Percentiles rank a stretch among this genome's conserved stretches.
These are phyloP conservation scores for Isatis lusitanica DNA, from an alignment of 441 rosid genomes.

Conservation along the genomic window DNA sequence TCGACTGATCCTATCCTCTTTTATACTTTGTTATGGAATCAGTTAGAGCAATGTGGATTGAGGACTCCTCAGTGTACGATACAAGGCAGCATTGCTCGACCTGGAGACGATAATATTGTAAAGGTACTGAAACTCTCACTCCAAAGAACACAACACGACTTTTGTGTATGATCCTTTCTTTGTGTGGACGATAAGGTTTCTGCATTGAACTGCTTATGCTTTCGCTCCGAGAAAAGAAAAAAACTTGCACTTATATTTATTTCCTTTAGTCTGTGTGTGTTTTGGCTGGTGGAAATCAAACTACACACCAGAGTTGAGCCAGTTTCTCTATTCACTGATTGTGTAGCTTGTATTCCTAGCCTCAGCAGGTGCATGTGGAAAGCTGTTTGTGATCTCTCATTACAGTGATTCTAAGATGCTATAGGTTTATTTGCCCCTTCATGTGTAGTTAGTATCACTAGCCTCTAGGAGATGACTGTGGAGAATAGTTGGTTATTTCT, in stretches of 20 bases:
- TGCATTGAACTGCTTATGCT: not conserved
- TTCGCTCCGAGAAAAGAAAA: no score
- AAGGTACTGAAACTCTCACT: conserved; percentile 45
- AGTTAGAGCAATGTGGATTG: conserved; percentile 85
- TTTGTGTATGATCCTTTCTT: not conserved
- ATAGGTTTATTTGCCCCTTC: not conserved
- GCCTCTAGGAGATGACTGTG: not conserved
- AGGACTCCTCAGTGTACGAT: conserved; percentile 89
- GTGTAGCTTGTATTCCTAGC: not conserved
- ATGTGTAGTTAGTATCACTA: not conserved
- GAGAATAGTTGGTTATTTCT: not conserved
- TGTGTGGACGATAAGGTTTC: not conserved
- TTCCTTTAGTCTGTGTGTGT: no score
- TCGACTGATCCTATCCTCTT: not conserved
- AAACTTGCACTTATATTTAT: no score
- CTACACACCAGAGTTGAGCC: not conserved
- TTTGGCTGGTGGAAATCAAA: not conserved
- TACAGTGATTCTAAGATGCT: not conserved
- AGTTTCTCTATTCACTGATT: not conserved
- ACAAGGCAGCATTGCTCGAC: conserved; percentile 72
- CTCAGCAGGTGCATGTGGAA: not conserved
- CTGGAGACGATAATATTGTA: conserved; percentile 47
- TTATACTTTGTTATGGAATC: conserved; percentile 19
- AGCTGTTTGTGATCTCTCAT: not conserved
- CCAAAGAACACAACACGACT: not conserved